A percentile compares a stretch with the other conserved stretches of the same genome.
These are phyloP conservation scores for Leishmania guyanensis DNA, from an alignment of 208 protist species.

Conservation along the genomic window DNA sequence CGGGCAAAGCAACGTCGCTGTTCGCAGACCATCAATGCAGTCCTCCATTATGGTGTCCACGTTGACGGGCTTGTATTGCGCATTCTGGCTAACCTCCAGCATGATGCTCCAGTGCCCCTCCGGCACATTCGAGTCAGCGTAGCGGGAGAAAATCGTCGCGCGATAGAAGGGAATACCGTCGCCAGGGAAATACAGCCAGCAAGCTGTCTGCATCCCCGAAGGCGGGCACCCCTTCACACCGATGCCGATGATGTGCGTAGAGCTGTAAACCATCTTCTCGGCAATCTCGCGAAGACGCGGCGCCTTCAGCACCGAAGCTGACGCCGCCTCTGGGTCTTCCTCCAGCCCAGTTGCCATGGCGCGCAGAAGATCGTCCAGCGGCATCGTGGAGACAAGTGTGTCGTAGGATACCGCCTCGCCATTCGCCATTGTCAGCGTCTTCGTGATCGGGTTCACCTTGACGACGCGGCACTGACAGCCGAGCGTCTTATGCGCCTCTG, in stretches of 20 bases:
- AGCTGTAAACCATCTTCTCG: slow-evolving; percentile 46
- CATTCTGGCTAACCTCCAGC: slow-evolving; percentile 61
- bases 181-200: slow-evolving; percentile 85
- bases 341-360: slow-evolving; percentile 28
- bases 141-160: slow-evolving; percentile 79
- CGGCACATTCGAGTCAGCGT: slow-evolving; percentile 60
- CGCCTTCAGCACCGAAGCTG: slow-evolving; percentile 10
- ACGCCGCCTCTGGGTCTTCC: slow-evolving; percentile 1
- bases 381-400: slow-evolving; percentile 54
- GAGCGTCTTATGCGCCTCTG: slow-evolving; percentile 37
- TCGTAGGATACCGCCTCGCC: slow-evolving; percentile 52
- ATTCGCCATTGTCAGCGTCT: slow-evolving; percentile 38
- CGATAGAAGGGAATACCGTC: slow-evolving; percentile 74
- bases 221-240: slow-evolving; percentile 58
- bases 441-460: slow-evolving; percentile 41
- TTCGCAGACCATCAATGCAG: slow-evolving; percentile 47
- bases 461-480: slow-evolving; percentile 29
- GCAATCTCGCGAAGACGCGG: slow-evolving; percentile 38
- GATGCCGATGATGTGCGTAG: slow-evolving; percentile 73
- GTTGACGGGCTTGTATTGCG: slow-evolving; percentile 32
- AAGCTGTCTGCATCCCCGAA: slow-evolving; percentile 47
- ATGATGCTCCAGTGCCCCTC: slow-evolving; percentile 67
- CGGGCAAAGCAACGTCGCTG: slow-evolving; percentile 36
- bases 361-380: slow-evolving; percentile 55
- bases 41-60: slow-evolving; percentile 43